Base-by-base conservation (phyloP, 805 yeast genomes). In the Ogataea ganodermae region DNA sequence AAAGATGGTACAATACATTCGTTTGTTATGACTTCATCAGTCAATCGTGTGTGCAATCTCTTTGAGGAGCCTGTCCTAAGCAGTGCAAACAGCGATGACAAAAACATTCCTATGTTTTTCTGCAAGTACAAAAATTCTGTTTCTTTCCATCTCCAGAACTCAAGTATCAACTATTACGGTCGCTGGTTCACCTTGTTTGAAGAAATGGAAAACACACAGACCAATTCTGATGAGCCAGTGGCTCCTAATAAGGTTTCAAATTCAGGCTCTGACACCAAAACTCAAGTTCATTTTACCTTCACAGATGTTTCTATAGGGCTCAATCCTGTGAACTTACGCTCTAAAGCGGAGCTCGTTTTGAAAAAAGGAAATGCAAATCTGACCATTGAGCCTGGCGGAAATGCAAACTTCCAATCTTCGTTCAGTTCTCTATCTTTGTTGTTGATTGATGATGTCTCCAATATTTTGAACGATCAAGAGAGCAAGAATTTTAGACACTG, bases 261-360 rank as follows among this genome's bases (percentile, higher is more conserved):
- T n/a, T 10, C 45, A 32, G 35, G 40, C 24, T 8, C 10, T 31
- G 20, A 20, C 7, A 18, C 41, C 1, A 57, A 49, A 33, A 21
- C 40, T 0, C 58, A 57, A n/a, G n/a, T 61, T 2, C 61, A 54
- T 26, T 48, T 75, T 23, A 58, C 66, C 1, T 59, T 80, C 20
- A 60, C 74, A 10, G 86, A 86, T 49, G 77, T 84, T 48, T 71
- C 79, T 0, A 50, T 89, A 27, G 86, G 86, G 0, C 59, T 89
- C 21, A 75, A 72, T 22, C 96, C 97, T 0, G 79, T 80, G 7
- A 65, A 83, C 45, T 60, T 89, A 14, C 55, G 58, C 0, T 73
- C 85, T n/a, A 81, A 81, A 50, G 75, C 82, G 0, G 63, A 72
- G 5, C 42, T 88, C 5, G 67, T 78, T 1, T 49, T 86, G 0